Base-by-base conservation (phyloP, 139 green algal species). In the Raphidocelis subcapitata region DNA sequence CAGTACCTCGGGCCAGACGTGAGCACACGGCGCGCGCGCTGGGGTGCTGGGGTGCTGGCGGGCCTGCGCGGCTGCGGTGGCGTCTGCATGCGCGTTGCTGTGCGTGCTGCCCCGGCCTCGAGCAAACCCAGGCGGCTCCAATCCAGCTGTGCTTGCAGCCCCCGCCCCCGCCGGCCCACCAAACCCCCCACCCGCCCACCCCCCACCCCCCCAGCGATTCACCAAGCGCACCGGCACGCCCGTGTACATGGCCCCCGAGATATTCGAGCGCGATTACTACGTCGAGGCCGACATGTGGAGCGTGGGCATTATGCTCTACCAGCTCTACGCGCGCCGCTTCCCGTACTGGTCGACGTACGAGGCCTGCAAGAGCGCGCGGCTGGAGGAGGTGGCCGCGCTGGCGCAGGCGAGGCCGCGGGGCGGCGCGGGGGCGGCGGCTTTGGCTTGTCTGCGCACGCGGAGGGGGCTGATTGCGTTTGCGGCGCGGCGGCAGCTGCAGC, bases 191-290 rank as follows among this genome's bases (percentile, higher is more conserved):
- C 41, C 8, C 41, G 41, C 41, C 41, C 41, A 49, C 41, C 41
- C 41, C 12, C 41, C 41, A 8, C 41, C 8, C 28, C n/a, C 26
- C 1, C 51, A 60, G 37, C 29, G 71, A 3, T 75, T 91, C n/a
- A 76, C 49, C 35, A 87, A 88, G 73, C 83, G 86, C 46, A 87
- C 86, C 0, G 91, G 91, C 29, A 95, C 88, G 18, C 89, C 90
- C 24, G 81, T 94, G 32, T 97, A 92, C 83, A 93, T 96, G 82
- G 84, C 92, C 1, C 92, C 92, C 1, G 92, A 97, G 75, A 84
- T 96, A n/a, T 92, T 95, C 64, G 67, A 85, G 70, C 77, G 86
- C 0, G 81, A 86, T 65, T 95, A 93, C 73, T 80, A 84, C 21
- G 69, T 74, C 21, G 78, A 93, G 72, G 86, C 82, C 18, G 92